Percentiles rank a stretch among this genome's conserved stretches.
Evolutionary conservation across 805 yeast species (phyloP).

Genomic region (Cyberlindnera saturnus): DNA sequence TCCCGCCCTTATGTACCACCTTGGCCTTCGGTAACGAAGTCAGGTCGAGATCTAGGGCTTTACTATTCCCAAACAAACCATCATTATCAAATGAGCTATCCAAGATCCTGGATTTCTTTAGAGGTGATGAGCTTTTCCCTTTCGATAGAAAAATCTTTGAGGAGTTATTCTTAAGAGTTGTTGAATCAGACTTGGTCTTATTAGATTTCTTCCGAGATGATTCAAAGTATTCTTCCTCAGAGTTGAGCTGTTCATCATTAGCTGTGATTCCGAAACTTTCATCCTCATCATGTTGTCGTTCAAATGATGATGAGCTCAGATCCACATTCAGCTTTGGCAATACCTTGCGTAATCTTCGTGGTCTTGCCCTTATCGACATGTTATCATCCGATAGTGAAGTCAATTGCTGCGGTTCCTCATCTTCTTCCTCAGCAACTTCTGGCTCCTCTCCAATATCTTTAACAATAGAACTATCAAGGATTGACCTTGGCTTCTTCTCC

Average conservation of each 20-base stretch:
- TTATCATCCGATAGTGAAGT: background rate
- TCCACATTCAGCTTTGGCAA: conserved; percentile 6
- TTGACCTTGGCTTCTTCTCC: background rate
- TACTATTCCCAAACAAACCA: conserved; percentile 15
- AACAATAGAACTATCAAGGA: conserved; percentile 1
- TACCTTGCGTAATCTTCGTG: conserved; percentile 10
- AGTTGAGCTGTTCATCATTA: conserved; percentile 10
- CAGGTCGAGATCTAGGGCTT: conserved; percentile 6
- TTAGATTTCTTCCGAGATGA: conserved; percentile 4
- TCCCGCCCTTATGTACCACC: background rate
- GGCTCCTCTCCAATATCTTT: background rate
- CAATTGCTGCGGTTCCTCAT: background rate
- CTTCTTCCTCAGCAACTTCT: background rate
- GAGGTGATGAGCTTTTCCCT: conserved; percentile 3
- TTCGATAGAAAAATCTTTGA: conserved; percentile 5
- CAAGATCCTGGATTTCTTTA: conserved; percentile 16
- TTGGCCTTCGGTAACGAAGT: background rate
- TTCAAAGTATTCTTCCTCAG: conserved; percentile 12
- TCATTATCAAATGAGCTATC: conserved; percentile 19
- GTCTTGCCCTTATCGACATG: conserved; percentile 1
- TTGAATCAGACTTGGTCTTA: background rate
- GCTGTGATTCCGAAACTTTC: conserved; percentile 22
- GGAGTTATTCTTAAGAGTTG: conserved; percentile 1
- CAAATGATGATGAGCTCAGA: conserved; percentile 1
- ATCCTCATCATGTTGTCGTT: conserved; percentile 13